These are phyloP conservation scores for Fusarium kyushuense DNA, from an alignment of 2,329 filamentous ascomycete genomes.

Conservation along the genomic window DNA sequence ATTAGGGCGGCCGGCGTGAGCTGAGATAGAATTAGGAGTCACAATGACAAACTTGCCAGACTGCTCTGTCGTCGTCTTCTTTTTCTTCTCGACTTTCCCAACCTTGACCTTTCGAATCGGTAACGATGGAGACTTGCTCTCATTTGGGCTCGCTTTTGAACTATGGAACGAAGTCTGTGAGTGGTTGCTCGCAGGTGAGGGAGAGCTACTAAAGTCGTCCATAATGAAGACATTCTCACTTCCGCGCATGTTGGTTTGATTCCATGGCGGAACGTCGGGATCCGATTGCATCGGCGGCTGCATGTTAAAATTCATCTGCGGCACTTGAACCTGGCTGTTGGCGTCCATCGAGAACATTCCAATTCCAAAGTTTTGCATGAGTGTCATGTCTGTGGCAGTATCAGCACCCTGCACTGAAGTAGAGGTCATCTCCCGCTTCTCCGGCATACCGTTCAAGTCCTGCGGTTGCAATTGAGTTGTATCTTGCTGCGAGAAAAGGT, in stretches of 20 bases:
- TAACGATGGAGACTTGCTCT: constrained; percentile 49
- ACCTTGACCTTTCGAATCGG: constrained; percentile 59
- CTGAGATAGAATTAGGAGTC: constrained; percentile 65
- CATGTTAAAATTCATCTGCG: constrained; percentile 53
- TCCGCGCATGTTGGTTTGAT: constrained; percentile 51
- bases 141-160: constrained; percentile 40
- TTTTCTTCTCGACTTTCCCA: constrained; percentile 62
- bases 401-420: constrained; percentile 37
- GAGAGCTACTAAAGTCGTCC: constrained; percentile 55
- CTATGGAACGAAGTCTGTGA: constrained; percentile 51
- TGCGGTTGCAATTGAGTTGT: constrained; percentile 42
- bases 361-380: constrained; percentile 51
- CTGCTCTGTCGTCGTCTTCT: constrained; percentile 49
- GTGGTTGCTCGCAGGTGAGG: constrained; percentile 50
- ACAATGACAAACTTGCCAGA: constrained; percentile 66
- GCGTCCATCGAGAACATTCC: constrained; percentile 47
- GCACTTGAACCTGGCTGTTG: constrained; percentile 46
- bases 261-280: constrained; percentile 58
- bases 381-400: constrained; percentile 47
- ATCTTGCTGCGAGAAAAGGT: constrained; percentile 54
- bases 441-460: constrained; percentile 44
- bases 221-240: constrained; percentile 53
- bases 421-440: constrained; percentile 16
- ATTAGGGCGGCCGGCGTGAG: constrained; percentile 63
- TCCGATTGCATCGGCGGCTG: constrained; percentile 54